Evolutionary conservation across 2,329 filamentous ascomycete genomes (phyloP).

Genomic region (Paramyrothecium sp.): DNA sequence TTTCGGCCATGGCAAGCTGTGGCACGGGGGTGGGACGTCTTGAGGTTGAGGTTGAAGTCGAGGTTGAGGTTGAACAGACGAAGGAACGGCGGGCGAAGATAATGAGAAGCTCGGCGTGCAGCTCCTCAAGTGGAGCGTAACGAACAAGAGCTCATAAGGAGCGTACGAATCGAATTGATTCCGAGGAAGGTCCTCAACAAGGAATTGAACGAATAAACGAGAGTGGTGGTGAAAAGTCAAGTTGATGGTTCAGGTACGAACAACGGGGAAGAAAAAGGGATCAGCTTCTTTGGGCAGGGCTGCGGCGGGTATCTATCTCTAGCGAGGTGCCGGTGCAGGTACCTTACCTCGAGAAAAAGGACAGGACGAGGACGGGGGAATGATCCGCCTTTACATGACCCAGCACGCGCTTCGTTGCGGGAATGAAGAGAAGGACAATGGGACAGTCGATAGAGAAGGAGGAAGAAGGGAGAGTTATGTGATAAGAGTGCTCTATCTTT

Average conservation of each 20-base stretch:
- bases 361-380: not conserved
- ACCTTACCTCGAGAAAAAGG: no score
- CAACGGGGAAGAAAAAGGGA: not conserved
- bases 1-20: slow-evolving; percentile 26
- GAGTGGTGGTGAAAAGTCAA: not conserved
- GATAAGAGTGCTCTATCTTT: not conserved
- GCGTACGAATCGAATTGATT: slow-evolving; percentile 17
- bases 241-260: no score
- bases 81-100: not conserved
- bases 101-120: not conserved
- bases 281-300: not conserved
- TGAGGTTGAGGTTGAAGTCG: not conserved
- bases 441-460: not conserved
- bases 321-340: no score
- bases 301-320: not conserved
- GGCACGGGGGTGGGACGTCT: not conserved
- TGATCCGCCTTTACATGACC: not conserved
- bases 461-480: not conserved
- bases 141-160: slow-evolving; percentile 26
- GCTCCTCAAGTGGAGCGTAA: slow-evolving; percentile 18
- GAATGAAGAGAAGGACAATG: not conserved
- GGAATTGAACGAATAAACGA: slow-evolving; percentile 3
- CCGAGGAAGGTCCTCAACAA: not conserved
- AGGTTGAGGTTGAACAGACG: no score
- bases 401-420: not conserved